These are phyloP conservation scores for Fraxinus excelsior DNA, from an alignment of 257 asterid genomes.

Conservation along the genomic window DNA sequence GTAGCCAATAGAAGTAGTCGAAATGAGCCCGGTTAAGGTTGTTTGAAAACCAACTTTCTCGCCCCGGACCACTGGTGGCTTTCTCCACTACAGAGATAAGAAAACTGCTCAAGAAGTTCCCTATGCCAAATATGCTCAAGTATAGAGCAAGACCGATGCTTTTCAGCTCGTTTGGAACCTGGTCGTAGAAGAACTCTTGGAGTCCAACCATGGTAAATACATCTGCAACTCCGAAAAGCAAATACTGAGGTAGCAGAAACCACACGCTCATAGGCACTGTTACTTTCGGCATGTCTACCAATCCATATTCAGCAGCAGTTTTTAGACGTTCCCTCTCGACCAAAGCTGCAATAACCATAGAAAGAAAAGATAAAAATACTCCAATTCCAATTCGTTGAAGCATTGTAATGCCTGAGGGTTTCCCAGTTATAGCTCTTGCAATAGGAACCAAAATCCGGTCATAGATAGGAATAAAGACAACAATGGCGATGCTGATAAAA, in stretches of 20 bases:
- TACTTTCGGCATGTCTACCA: not conserved
- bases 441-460: not conserved
- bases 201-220: not conserved
- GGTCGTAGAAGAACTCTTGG: not conserved
- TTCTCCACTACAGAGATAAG: not conserved
- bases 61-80: not conserved
- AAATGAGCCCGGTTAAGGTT: conserved; percentile 37
- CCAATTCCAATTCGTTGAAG: not conserved
- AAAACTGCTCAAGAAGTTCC: not conserved
- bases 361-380: not conserved
- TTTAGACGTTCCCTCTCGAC: not conserved
- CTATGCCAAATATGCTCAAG: not conserved
- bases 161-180: not conserved
- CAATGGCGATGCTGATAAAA: not conserved
- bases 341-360: not conserved
- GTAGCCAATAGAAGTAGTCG: conserved; percentile 1
- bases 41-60: conserved; percentile 36
- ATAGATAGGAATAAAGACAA: not conserved
- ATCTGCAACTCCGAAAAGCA: not conserved
- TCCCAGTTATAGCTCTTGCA: not conserved
- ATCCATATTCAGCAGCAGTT: not conserved
- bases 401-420: not conserved
- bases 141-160: not conserved
- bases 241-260: conserved; percentile 7
- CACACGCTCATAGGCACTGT: conserved; percentile 3